Percentiles rank a stretch among this genome's conserved stretches.
Evolutionary conservation across 1,284 basidiomycete species (phyloP).

Genomic region (Malassezia nana): DNA sequence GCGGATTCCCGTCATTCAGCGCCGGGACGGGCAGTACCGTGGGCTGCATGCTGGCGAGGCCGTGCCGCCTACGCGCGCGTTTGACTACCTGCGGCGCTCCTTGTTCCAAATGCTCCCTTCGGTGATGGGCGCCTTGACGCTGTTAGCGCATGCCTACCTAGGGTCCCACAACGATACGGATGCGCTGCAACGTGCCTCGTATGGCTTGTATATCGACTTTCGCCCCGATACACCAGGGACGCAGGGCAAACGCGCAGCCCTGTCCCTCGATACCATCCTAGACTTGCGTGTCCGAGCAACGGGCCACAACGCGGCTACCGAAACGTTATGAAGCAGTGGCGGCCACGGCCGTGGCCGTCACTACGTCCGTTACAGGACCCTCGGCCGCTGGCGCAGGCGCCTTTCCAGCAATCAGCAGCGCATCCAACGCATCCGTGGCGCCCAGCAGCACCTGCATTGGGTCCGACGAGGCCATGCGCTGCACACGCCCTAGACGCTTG

Average conservation of each 20-base stretch:
- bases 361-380: background rate
- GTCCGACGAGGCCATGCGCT: background rate
- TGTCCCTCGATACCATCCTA: slow-evolving; percentile 36
- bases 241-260: slow-evolving; percentile 40
- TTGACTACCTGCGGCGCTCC: slow-evolving; percentile 34
- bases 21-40: slow-evolving; percentile 62
- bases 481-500: slow-evolving; percentile 8
- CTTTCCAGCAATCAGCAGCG: background rate
- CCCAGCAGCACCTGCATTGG: background rate
- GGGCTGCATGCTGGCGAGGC: slow-evolving; percentile 67
- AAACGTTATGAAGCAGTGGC: background rate
- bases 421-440: background rate
- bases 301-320: background rate
- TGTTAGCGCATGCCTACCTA: slow-evolving; percentile 41
- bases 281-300: slow-evolving; percentile 15
- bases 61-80: slow-evolving; percentile 56
- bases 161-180: slow-evolving; percentile 17
- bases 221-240: slow-evolving; percentile 41
- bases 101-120: slow-evolving; percentile 42
- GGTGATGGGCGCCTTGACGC: slow-evolving; percentile 35
- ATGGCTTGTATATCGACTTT: slow-evolving; percentile 39
- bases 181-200: slow-evolving; percentile 29
- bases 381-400: background rate
- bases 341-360: background rate
- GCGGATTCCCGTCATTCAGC: slow-evolving; percentile 75